Evolutionary conservation across 352 stramenopile genomes (phyloP).

Genomic region (Phytophthora fragariaefolia): DNA sequence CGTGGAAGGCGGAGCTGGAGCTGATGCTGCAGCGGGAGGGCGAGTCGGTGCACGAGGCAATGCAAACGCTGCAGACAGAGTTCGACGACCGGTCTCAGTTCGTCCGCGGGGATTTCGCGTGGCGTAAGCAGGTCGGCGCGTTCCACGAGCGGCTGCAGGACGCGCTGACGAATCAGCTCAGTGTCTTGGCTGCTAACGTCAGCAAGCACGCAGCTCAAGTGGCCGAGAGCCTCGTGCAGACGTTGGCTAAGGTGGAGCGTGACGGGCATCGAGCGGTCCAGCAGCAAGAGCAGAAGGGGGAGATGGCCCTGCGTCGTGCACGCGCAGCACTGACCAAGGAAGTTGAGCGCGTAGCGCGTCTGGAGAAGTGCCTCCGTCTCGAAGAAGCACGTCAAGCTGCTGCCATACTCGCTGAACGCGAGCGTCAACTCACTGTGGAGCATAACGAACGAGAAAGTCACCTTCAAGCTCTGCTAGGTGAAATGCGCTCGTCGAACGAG

Average conservation of each 20-base stretch:
- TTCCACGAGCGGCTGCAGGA: constrained; percentile 65
- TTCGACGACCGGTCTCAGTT: constrained; percentile 66
- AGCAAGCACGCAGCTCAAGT: constrained; percentile 43
- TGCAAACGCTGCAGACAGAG: constrained; percentile 51
- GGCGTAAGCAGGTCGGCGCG: constrained; percentile 55
- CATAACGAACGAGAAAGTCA: constrained; percentile 50
- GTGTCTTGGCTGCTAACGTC: constrained; percentile 26
- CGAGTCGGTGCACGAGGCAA: constrained; percentile 31
- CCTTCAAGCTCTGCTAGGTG: constrained; percentile 54
- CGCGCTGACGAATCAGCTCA: constrained; percentile 35
- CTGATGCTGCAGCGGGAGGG: constrained; percentile 35
- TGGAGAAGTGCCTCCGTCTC: constrained; percentile 69
- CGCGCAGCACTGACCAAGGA: constrained; percentile 64
- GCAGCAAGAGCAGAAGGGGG: constrained; percentile 52
- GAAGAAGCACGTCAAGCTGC: constrained; percentile 66
- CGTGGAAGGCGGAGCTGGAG: constrained; percentile 49
- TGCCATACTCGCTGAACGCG: constrained; percentile 48
- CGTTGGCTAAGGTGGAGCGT: constrained; percentile 41
- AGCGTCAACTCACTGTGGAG: constrained; percentile 51
- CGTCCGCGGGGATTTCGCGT: constrained; percentile 67
- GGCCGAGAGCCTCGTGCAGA: constrained; percentile 45
- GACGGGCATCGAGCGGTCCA: constrained; percentile 45
- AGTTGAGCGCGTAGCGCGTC: constrained; percentile 58
- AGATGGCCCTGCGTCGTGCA: constrained; percentile 59
- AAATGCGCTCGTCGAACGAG: constrained; percentile 55